Evolutionary conservation across 148 eudicot genomes (phyloP).

Genomic region (Nepenthes mirabilis): DNA sequence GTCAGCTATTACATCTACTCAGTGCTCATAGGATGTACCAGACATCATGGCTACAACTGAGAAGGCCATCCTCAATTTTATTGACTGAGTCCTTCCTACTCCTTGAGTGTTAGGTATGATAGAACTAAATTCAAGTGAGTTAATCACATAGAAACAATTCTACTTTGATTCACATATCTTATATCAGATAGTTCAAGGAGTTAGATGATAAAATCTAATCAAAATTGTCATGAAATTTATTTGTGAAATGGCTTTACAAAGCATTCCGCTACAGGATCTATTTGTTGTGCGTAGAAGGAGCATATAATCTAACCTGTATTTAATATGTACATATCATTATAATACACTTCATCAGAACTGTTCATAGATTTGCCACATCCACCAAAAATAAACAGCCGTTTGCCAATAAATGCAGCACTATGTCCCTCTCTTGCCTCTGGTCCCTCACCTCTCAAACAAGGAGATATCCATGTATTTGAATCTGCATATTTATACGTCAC

Average conservation of each 20-base stretch:
- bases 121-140: too few relatives aligned
- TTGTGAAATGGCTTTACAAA: not conserved
- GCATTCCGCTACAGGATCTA: not conserved
- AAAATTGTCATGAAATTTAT: too few relatives aligned
- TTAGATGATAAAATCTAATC: too few relatives aligned
- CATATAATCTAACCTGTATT: constrained; percentile 46
- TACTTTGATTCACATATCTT: too few relatives aligned
- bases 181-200: too few relatives aligned
- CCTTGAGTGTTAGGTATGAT: too few relatives aligned
- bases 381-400: constrained; percentile 77
- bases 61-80: not conserved
- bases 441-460: constrained; percentile 57
- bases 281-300: not conserved
- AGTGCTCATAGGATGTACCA: not conserved
- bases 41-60: not conserved
- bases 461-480: constrained; percentile 74
- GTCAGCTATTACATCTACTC: not conserved
- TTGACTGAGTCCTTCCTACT: too few relatives aligned
- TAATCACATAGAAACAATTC: too few relatives aligned
- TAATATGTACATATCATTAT: constrained; percentile 70
- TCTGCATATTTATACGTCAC: constrained; percentile 23
- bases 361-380: constrained; percentile 74
- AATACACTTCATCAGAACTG: constrained; percentile 39
- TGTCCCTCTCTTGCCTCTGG: constrained; percentile 95
- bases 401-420: constrained; percentile 82